phyloP scores from a whole-genome alignment of 352 stramenopile species.

The Pythium aristosporum region DNA sequence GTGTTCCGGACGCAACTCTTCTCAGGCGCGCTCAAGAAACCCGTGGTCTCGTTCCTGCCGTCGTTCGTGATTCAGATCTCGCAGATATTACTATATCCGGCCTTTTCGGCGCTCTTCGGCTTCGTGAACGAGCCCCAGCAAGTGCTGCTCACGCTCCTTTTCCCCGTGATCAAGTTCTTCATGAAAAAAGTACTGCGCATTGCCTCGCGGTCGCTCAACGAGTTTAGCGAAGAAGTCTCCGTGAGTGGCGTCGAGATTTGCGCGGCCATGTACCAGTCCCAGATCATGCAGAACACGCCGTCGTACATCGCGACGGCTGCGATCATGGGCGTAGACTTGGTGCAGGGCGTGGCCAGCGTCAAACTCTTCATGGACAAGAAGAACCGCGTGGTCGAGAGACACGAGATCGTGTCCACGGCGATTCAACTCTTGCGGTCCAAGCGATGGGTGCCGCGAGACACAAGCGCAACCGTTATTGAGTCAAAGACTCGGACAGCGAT shows the following conservation, averaged over 20 bases:
- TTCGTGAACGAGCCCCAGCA: not conserved
- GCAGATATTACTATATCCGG: slow-evolving; percentile 21
- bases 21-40: not conserved
- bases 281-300: slow-evolving; percentile 1
- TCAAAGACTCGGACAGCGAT: no score
- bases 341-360: not conserved
- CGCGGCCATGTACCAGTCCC: slow-evolving; percentile 3
- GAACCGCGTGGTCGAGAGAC: no score
- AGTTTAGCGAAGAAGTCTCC: slow-evolving; percentile 8
- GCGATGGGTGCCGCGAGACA: no score
- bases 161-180: slow-evolving; percentile 13
- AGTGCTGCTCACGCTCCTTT: slow-evolving; percentile 9
- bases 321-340: not conserved
- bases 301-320: not conserved
- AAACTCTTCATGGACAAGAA: not conserved
- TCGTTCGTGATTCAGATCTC: not conserved
- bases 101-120: slow-evolving; percentile 16
- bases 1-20: not conserved
- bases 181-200: not conserved
- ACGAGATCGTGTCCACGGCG: not conserved
- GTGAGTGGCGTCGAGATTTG: slow-evolving; percentile 24
- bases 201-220: not conserved
- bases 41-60: not conserved
- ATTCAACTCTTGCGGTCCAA: not conserved
- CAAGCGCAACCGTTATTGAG: no score